Base-by-base conservation (phyloP, 176 grass and related monocot species). In the Urochloa ruziziensis region DNA sequence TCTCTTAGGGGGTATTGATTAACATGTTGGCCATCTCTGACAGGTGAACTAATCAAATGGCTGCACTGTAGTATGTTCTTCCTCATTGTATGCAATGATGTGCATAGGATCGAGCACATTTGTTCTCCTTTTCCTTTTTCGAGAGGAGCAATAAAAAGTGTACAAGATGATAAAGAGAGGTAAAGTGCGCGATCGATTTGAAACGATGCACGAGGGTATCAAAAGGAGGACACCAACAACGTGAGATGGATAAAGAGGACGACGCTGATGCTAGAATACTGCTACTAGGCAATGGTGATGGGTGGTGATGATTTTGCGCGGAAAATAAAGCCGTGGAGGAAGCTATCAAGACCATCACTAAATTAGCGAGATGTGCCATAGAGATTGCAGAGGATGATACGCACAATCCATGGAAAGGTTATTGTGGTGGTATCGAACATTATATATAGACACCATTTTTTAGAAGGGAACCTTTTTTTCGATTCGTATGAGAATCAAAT, bases 161-260 rank as follows among this genome's bases (percentile, higher is more conserved):
- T 21, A 44, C 54, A 34, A 13, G 29, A 73, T 52, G 18, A 1
- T 46, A 82, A 82, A 72, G 52, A 32, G 36, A 12, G 17, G 6
- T 34, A 82, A 83, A 72, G 68, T n/a, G 29, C n/a, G 39, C 39
- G 21, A 73, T 49, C 30, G 40, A 62, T 61, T 83, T 42, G 39
- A 36, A 62, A 33, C 54, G 0, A 49, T 35, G 29, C 80, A 83
- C 54, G 40, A 83, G 80, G 40, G 68, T 62, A 73, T 70, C 46
- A 67, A 80, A 80, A 80, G 78, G 74, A 61, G 35, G 60, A 60
- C 15, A 43, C 13, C 32, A n/a, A n/a, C n/a, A 42, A 11, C 54
- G 33, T 28, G n/a, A 73, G 64, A 73, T 0, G 23, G 53, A 27
- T 42, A 40, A 60, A 60, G 74, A 25, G 23, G 69, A n/a, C n/a